Evolutionary conservation across 768 basidiomycete species (phyloP).

Genomic region (Zangia roseola): DNA sequence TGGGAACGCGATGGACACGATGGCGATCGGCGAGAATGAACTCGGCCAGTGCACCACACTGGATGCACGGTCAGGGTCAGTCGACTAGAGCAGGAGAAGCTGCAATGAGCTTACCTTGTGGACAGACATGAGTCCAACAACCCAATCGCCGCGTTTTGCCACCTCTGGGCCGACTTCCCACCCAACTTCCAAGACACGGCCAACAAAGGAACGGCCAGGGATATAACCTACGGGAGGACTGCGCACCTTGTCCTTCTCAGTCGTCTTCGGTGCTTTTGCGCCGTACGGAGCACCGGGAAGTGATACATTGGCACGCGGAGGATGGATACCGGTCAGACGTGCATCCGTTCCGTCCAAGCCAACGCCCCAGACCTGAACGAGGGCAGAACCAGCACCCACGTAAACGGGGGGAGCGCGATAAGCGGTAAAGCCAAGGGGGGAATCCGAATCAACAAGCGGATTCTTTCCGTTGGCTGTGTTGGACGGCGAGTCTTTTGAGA

Average conservation of each 20-base stretch:
- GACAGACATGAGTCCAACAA: slow-evolving; percentile 76
- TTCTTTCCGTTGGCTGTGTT: slow-evolving; percentile 10
- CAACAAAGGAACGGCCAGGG: slow-evolving; percentile 86
- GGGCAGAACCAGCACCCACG: slow-evolving; percentile 64
- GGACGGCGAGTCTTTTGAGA: slow-evolving; percentile 26
- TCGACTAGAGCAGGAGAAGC: slow-evolving; percentile 2
- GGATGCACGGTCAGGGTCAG: slow-evolving; percentile 11
- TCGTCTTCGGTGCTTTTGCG: slow-evolving; percentile 15
- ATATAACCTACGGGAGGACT: slow-evolving; percentile 60
- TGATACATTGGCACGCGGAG: slow-evolving; percentile 11
- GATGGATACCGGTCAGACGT: slow-evolving; percentile 54
- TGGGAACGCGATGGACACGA: slow-evolving; percentile 69
- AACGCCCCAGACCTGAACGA: slow-evolving; percentile 91
- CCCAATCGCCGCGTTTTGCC: slow-evolving; percentile 79
- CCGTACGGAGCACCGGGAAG: slow-evolving; percentile 23
- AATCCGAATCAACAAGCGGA: slow-evolving; percentile 15
- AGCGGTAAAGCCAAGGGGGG: slow-evolving; percentile 62
- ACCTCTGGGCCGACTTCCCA: slow-evolving; percentile 56
- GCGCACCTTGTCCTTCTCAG: slow-evolving; percentile 28
- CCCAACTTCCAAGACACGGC: slow-evolving; percentile 78
- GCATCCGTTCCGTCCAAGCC: slow-evolving; percentile 76
- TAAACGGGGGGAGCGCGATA: slow-evolving; percentile 72
- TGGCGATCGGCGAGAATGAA: slow-evolving; percentile 83
- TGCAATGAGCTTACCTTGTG: slow-evolving; percentile 59
- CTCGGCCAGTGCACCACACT: slow-evolving; percentile 89